A percentile compares a stretch with the other conserved stretches of the same genome.
These are phyloP conservation scores for Phaeosphaeria sp. DNA, from an alignment of 2,329 filamentous ascomycete genomes.

Conservation along the genomic window DNA sequence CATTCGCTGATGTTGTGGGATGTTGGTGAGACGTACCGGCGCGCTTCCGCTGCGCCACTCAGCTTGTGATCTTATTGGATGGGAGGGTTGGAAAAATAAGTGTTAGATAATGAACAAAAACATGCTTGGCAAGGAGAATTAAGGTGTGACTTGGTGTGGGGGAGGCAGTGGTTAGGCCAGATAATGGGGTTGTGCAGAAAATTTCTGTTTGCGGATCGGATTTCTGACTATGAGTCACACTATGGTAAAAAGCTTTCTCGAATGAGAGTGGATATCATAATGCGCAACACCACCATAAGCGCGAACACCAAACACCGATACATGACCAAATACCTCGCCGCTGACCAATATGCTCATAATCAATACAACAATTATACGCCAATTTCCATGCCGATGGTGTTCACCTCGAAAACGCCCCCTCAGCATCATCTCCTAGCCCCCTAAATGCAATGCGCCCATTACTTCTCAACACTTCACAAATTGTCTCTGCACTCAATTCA, in stretches of 20 bases:
- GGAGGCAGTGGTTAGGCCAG: too few relatives aligned
- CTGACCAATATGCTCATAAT: constrained; percentile 8
- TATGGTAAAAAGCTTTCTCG: background rate
- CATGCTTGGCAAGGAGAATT: too few relatives aligned
- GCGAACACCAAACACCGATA: constrained; percentile 3
- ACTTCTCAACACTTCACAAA: constrained; percentile 44
- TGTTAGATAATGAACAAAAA: background rate
- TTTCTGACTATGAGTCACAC: background rate
- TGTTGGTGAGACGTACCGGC: constrained; percentile 18
- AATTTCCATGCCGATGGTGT: background rate
- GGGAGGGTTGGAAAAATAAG: background rate
- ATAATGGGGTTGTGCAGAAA: background rate
- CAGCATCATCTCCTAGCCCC: constrained; percentile 43
- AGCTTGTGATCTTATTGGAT: constrained; percentile 22
- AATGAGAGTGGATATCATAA: constrained; percentile 9
- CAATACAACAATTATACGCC: background rate
- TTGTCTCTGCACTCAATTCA: constrained; percentile 41
- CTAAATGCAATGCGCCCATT: constrained; percentile 45
- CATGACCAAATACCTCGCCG: background rate
- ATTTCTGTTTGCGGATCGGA: background rate
- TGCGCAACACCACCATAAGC: background rate
- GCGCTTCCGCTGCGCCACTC: constrained; percentile 46
- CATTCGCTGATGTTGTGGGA: background rate
- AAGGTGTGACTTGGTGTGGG: too few relatives aligned
- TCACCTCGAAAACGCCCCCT: constrained; percentile 39